Base-by-base conservation (phyloP, 805 yeast genomes). In the Limtongozyma cylindracea region DNA sequence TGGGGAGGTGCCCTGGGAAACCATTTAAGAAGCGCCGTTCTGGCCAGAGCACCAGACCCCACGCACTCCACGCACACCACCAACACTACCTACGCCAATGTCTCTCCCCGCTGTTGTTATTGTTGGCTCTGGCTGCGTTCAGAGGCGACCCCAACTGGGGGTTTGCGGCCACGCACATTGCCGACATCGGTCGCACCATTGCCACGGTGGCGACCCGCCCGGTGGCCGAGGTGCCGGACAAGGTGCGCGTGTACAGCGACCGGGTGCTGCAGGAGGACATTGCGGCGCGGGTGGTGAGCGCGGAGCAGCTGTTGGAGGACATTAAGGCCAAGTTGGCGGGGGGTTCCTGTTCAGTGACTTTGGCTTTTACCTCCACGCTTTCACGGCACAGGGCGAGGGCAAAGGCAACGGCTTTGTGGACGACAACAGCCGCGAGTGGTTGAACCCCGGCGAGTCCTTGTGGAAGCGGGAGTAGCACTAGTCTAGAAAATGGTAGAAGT, bases 391-490 rank as follows among this genome's bases (percentile, higher is more conserved):
- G 25, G 64, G 61, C 22, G 37, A 29, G 10, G 61, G 46, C 18
- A 32, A 43, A 17, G 64, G 63, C 25, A 29, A 34, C n/a, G 41
- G 34, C 24, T 43, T 38, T 21, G 27, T 31, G 8, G 23, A 32
- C 2, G n/a, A n/a, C n/a, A 43, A 43, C 24, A 47, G 52, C 19
- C 40, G 45, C 22, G 63, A 57, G 32, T 27, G 50, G 13, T 38
- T 58, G 25, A 57, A 58, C 34, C 62, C 63, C 4, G 39, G 36
- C 17, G 56, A 53, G 33, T 35, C 45, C 2, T 25, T n/a, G n/a
- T n/a, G n/a, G n/a, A n/a, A n/a, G n/a, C n/a, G n/a, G n/a, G n/a
- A n/a, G n/a, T n/a, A n/a, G n/a, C n/a, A n/a, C n/a, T n/a, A n/a
- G n/a, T n/a, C n/a, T n/a, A n/a, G n/a, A n/a, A n/a, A n/a, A n/a